Percentiles rank a stretch among this genome's conserved stretches.
phyloP scores from a whole-genome alignment of 2,329 filamentous ascomycete species.

The Fusarium tricinctum region DNA sequence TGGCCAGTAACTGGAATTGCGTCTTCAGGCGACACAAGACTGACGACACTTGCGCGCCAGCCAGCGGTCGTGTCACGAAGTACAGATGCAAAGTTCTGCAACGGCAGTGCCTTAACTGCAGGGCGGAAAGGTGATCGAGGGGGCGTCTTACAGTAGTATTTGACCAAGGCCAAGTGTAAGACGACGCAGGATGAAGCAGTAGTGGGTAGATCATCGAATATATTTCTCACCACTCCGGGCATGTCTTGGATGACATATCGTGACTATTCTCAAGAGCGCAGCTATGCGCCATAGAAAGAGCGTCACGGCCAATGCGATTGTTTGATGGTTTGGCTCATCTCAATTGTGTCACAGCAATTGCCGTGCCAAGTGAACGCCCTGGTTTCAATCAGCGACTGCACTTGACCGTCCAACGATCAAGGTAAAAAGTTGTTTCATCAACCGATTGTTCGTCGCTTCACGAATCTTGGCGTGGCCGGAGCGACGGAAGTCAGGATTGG shows the following conservation, averaged over 20 bases:
- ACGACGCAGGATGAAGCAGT: not conserved
- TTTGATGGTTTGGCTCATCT: not conserved
- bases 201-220: not conserved
- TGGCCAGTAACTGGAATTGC: constrained; percentile 2
- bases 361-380: constrained; percentile 15
- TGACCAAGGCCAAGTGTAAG: not conserved
- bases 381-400: constrained; percentile 20
- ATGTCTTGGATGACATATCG: not conserved
- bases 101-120: not conserved
- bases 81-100: constrained; percentile 8
- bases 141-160: not conserved
- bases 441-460: constrained; percentile 37
- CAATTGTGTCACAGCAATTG: constrained; percentile 12
- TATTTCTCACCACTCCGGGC: not conserved
- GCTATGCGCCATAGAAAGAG: constrained; percentile 9
- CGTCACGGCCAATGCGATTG: not conserved
- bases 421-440: constrained; percentile 39
- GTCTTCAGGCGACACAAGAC: constrained; percentile 12
- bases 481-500: constrained; percentile 39
- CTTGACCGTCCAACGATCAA: constrained; percentile 28
- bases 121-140: not conserved
- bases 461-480: constrained; percentile 42
- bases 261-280: not conserved
- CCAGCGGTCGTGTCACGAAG: constrained; percentile 13
- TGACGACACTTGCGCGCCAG: constrained; percentile 1